These are phyloP conservation scores for Ganoderma multipileum DNA, from an alignment of 1,284 basidiomycete species.

Conservation along the genomic window DNA sequence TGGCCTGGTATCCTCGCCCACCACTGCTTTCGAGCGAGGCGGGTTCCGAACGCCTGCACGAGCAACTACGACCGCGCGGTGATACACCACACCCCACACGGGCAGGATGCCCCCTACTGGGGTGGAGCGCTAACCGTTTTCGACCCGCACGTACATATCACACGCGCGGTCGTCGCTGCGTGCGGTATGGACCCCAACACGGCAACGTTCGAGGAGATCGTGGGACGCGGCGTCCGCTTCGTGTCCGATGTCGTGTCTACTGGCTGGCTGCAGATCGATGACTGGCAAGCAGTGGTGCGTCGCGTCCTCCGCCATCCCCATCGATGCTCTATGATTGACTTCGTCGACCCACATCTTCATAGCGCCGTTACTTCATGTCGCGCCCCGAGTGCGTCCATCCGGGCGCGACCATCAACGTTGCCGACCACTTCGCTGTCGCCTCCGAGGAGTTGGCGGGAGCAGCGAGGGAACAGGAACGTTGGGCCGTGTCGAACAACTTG, in stretches of 20 bases:
- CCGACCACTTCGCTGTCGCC: background rate
- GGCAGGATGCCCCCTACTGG: background rate
- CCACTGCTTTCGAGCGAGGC: background rate
- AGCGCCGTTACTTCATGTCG: background rate
- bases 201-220: conserved; percentile 52
- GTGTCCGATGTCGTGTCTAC: background rate
- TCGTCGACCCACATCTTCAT: background rate
- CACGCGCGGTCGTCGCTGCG: conserved; percentile 41
- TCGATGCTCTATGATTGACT: background rate
- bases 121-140: background rate
- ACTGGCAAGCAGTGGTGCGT: conserved; percentile 19
- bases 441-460: background rate
- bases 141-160: conserved; percentile 29
- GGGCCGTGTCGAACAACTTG: background rate
- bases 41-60: background rate
- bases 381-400: background rate
- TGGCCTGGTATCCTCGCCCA: conserved; percentile 5
- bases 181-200: conserved; percentile 49
- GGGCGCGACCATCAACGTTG: background rate
- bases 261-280: background rate
- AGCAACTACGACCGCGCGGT: background rate
- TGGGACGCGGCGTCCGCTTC: conserved; percentile 43
- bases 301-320: background rate
- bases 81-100: background rate
- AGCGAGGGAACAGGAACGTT: background rate